A percentile compares a stretch with the other conserved stretches of the same genome.
phyloP scores from a whole-genome alignment of 805 yeast species.

The Candida maesae region DNA sequence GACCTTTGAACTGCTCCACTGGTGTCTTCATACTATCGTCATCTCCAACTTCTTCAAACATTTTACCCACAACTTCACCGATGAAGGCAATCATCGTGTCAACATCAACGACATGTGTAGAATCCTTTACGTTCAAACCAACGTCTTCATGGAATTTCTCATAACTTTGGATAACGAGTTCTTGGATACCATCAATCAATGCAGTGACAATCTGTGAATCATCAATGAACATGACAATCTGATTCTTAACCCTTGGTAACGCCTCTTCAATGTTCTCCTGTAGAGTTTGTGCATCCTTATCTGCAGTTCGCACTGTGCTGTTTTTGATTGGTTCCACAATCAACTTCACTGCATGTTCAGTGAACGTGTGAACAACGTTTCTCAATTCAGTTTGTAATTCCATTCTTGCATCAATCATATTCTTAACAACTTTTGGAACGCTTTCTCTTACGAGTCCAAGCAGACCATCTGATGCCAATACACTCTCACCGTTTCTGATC shows the following conservation, averaged over 20 bases:
- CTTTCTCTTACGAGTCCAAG: conserved; percentile 57
- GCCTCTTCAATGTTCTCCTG: conserved; percentile 47
- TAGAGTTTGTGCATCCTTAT: conserved; percentile 37
- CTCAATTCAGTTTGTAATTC: conserved; percentile 76
- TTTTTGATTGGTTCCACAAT: conserved; percentile 45
- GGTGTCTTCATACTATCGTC: conserved; percentile 1
- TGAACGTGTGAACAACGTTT: conserved; percentile 56
- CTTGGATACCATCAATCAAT: conserved; percentile 63
- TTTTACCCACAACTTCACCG: conserved; percentile 31
- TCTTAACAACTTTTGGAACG: conserved; percentile 75
- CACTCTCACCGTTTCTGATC: conserved; percentile 30
- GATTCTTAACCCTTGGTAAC: conserved; percentile 52
- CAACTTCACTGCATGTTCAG: conserved; percentile 49
- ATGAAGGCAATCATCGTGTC: conserved; percentile 56
- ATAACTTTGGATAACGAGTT: conserved; percentile 54
- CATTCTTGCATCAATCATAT: conserved; percentile 72
- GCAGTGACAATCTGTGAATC: conserved; percentile 50
- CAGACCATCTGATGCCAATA: conserved; percentile 24
- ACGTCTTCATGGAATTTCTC: conserved; percentile 42
- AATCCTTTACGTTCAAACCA: conserved; percentile 27
- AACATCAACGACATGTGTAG: conserved; percentile 54
- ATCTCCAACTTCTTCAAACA: conserved; percentile 29
- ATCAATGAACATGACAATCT: conserved; percentile 49
- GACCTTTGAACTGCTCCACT: background rate
- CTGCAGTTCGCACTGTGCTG: conserved; percentile 23